A percentile compares a stretch with the other conserved stretches of the same genome.
Evolutionary conservation across 83 land plant species (phyloP).

Genomic region (Thuja plicata): DNA sequence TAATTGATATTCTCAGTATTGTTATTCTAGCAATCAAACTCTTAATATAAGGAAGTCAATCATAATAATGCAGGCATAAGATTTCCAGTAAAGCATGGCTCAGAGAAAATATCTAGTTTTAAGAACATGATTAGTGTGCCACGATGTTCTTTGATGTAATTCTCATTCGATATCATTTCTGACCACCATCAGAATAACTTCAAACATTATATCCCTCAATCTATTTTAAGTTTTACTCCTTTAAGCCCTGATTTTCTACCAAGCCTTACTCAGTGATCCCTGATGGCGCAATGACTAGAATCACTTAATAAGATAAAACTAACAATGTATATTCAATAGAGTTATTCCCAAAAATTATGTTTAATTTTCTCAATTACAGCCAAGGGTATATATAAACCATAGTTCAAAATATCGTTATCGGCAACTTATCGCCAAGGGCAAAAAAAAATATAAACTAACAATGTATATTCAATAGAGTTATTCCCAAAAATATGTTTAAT

Average conservation of each 20-base stretch:
- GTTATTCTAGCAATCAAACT: no score
- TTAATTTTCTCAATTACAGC: neutral
- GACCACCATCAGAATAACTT: no score
- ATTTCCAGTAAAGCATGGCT: no score
- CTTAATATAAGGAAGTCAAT: no score
- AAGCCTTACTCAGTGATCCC: neutral
- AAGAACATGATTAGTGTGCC: neutral
- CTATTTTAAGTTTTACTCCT: neutral
- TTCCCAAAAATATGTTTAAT: neutral
- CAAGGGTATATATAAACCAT: no score
- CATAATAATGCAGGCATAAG: no score
- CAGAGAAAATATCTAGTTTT: neutral
- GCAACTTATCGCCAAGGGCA: no score
- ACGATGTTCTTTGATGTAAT: neutral
- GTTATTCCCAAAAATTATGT: neutral
- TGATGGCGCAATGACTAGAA: neutral
- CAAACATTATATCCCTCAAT: no score
- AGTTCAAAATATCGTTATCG: no score
- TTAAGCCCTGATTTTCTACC: neutral
- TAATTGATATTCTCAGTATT: neutral
- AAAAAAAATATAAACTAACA: no score
- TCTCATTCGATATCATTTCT: no score
- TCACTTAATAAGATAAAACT: neutral
- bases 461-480: neutral
- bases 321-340: neutral